These are phyloP conservation scores for Panaeolus papilionaceus DNA, from an alignment of 768 basidiomycete species.

Conservation along the genomic window DNA sequence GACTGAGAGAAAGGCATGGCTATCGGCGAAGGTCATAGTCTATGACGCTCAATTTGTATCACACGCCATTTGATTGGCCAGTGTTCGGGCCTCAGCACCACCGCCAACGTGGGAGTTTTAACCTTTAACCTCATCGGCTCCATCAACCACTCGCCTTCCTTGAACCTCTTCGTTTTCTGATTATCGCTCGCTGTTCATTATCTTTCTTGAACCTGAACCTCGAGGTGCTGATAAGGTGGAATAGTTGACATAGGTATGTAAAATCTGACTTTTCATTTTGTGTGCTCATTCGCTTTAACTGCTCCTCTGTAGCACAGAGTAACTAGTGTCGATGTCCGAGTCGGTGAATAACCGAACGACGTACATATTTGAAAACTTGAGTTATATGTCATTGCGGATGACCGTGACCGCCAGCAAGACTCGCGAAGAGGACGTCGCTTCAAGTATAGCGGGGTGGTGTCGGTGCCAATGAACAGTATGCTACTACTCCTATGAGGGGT, in stretches of 20 bases:
- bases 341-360: neutral
- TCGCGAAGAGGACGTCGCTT: neutral
- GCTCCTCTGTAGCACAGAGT: neutral
- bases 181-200: neutral
- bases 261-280: neutral
- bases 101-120: slow-evolving; percentile 1
- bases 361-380: neutral
- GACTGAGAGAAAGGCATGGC: neutral
- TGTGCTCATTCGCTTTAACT: neutral
- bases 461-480: neutral
- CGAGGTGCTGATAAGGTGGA: neutral
- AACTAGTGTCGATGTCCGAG: slow-evolving; percentile 1
- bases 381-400: neutral
- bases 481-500: neutral
- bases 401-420: neutral
- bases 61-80: slow-evolving; percentile 1
- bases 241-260: neutral
- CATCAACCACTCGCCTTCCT: neutral
- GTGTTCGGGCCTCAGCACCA: neutral
- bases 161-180: slow-evolving; percentile 2
- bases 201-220: neutral
- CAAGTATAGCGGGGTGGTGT: neutral
- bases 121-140: neutral
- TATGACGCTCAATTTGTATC: slow-evolving; percentile 5
- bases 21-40: neutral